Evolutionary conservation across 1,139 yeast species (phyloP), one percentile per base, ranked within the genome.

Genomic region (Pichia sp.): DNA sequence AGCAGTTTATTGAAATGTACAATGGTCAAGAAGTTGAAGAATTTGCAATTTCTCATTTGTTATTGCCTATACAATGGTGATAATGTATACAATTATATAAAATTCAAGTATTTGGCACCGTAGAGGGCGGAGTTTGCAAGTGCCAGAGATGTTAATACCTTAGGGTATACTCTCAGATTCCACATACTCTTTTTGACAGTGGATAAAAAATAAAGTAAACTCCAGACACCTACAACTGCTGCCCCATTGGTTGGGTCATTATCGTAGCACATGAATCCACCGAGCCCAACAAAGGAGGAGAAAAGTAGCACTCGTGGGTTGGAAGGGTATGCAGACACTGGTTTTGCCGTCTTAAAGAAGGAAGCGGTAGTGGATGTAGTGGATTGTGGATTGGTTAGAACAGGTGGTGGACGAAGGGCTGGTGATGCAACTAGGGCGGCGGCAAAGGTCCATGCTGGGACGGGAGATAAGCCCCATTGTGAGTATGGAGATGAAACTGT

Each of bases 191-290:
- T 69, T 31, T 69, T 71, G 5, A 93, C 91, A 57, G 87, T 85
- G 8, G 83, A 88, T 31, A 89, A 58, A 45, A 84, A 58, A 56
- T 87, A 91, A 41, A 89, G 65, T 4, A 85, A 60, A 14, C 88
- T 77, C 97, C 97, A 91, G 4, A 95, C 95, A 24, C 84, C 74
- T 6, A 78, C 70, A 62, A 91, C 86, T 0, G 96, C 97, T 1
- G 95, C 76, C 7, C 96, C 97, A 62, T 86, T 82, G 40, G 76
- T 72, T 29, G 78, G 65, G 55, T 88, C 96, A 15, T 88, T 85
- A 57, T 89, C 97, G 51, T 69, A 69, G 42, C 83, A 75, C 69
- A 89, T 81, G 69, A 76, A 84, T 14, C 89, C 86, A 21, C 96
- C 96, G 15, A 85, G 63, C 1, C 82, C 84, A 50, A 78, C 69